These are phyloP conservation scores for Epichloe gansuensis DNA, from an alignment of 2,329 filamentous ascomycete genomes.

Conservation along the genomic window DNA sequence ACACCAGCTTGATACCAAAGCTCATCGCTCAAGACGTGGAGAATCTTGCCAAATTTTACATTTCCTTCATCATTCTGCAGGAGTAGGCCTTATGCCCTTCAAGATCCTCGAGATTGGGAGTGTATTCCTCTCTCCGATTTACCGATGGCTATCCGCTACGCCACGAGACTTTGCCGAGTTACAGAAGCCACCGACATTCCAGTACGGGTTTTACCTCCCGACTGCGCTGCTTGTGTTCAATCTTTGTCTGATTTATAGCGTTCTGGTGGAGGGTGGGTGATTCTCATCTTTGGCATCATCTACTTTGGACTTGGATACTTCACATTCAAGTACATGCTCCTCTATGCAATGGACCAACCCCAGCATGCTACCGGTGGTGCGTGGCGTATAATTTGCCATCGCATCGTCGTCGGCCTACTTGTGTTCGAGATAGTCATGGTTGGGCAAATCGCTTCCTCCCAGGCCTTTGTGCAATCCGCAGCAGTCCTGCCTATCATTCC, in stretches of 20 bases:
- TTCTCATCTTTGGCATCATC: slow-evolving; percentile 68
- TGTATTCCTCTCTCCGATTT: slow-evolving; percentile 72
- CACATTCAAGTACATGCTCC: slow-evolving; percentile 91
- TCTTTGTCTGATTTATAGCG: slow-evolving; percentile 88
- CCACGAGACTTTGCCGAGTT: slow-evolving; percentile 82
- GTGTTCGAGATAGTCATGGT: slow-evolving; percentile 89
- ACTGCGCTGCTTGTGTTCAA: slow-evolving; percentile 90
- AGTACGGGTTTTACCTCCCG: slow-evolving; percentile 91
- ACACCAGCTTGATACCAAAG: slow-evolving; percentile 66
- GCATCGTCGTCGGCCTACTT: slow-evolving; percentile 72
- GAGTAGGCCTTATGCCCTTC: slow-evolving; percentile 86
- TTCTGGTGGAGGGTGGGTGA: slow-evolving; percentile 69
- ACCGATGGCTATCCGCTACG: slow-evolving; percentile 66
- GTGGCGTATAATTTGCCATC: slow-evolving; percentile 94
- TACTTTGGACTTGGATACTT: slow-evolving; percentile 81
- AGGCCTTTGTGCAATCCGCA: slow-evolving; percentile 60
- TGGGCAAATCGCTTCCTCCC: slow-evolving; percentile 65
- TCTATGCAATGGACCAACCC: slow-evolving; percentile 97
- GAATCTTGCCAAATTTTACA: slow-evolving; percentile 70
- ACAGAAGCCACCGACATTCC: slow-evolving; percentile 72
- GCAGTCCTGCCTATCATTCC: slow-evolving; percentile 66
- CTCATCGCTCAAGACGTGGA: slow-evolving; percentile 67
- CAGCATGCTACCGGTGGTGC: slow-evolving; percentile 87
- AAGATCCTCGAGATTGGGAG: slow-evolving; percentile 82
- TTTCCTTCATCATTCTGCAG: slow-evolving; percentile 91